phyloP scores from a whole-genome alignment of 768 basidiomycete species.

The Leucogyrophana mollusca region DNA sequence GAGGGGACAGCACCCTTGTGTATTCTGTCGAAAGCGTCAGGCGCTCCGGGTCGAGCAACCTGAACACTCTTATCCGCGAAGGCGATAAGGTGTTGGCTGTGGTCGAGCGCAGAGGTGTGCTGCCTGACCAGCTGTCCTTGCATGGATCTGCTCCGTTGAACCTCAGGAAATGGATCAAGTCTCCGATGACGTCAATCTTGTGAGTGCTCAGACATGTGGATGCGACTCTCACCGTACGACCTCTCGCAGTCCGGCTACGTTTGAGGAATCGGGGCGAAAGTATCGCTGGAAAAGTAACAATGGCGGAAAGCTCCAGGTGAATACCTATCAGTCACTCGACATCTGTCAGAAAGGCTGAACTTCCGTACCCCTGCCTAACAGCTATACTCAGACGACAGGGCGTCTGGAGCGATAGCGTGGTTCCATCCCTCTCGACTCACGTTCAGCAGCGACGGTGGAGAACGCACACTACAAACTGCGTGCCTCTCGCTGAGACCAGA shows the following conservation, averaged over 20 bases:
- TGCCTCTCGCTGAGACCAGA: not conserved
- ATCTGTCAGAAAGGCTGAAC: too few species aligned
- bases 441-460: too few species aligned
- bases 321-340: not conserved
- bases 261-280: conserved; percentile 1
- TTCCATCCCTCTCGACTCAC: not conserved
- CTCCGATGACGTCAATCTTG: conserved; percentile 1
- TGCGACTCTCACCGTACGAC: not conserved
- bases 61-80: not conserved
- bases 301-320: not conserved
- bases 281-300: not conserved
- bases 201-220: not conserved
- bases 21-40: not conserved
- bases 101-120: not conserved
- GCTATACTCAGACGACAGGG: not conserved
- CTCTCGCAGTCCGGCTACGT: not conserved
- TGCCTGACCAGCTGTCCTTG: conserved; percentile 1
- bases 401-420: not conserved
- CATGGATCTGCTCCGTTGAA: not conserved
- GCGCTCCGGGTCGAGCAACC: too few species aligned
- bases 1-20: not conserved
- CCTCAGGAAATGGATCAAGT: not conserved
- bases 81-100: conserved; percentile 1
- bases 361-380: not conserved
- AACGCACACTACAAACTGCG: not conserved